Base-by-base conservation (phyloP, 345 rosid genomes). In the Dipteronia dyeriana region DNA sequence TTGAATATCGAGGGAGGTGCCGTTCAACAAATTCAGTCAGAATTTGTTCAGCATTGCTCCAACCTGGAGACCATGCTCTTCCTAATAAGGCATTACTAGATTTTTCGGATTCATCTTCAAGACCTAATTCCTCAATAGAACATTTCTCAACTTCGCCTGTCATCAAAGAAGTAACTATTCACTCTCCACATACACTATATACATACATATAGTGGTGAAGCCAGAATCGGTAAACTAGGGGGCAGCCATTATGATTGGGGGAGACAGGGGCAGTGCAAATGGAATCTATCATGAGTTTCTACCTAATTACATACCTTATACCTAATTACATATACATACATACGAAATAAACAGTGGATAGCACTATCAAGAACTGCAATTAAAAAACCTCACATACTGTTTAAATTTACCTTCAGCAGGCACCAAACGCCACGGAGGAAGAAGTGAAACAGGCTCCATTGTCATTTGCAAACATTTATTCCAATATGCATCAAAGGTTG, bases 31-130 rank as follows among this genome's bases (percentile, higher is more conserved):
- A 93, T 79, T 90, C 97, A 6, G 75, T 83, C 69, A 93, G 82
- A 74, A 80, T 79, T 85, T 90, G 91, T 68, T 91, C 91, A 63
- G 96, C 99, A n/a, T 90, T 88, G 84, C 85, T 79, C 98, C 99
- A 93, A 20, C 99, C 99, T 1, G 99, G 98, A 10, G 93, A 89
- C 99, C 99, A 95, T 54, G 85, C 97, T 83, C 96, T 90, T 70
- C 96, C 92, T 79, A 95, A 75, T 79, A 95, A 84, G 11, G 93
- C 96, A 68, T 93, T 95, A 84, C 97, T 93, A 22, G 97, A 80
- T 74, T 91, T 95, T 49, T 93, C 99, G 1, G 92, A 81, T 76
- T 93, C 97, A 59, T 93, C 73, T 85, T 95, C 99, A 12, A 95
- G 91, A 39, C 89, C 96, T 64, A 95, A 82, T 67, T 87, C 91